Base-by-base conservation (phyloP, 257 asterid genomes). In the Solanum tarijense region DNA sequence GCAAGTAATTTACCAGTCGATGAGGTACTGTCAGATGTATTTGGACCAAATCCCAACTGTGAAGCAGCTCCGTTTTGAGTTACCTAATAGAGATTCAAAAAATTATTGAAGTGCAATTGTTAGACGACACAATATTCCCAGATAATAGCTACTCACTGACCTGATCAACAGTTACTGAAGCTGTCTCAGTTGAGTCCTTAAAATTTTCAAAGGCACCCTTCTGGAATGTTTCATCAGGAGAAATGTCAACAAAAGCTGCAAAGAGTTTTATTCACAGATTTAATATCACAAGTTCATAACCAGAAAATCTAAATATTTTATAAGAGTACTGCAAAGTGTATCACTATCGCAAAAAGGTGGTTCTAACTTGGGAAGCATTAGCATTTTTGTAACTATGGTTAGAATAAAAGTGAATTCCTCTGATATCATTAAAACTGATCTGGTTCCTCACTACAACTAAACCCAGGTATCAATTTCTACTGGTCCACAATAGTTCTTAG, bases 211-310 rank as follows among this genome's bases (percentile, higher is more conserved):
- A 96, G 86, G 92, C 98, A 88, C 88, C 93, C 89, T 94, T 94
- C 91, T 97, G 93, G 87, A 97, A 38, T 38, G 98, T 96, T 90
- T 96, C 98, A 84, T 92, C 98, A 18, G 98, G 99, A 62, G 99
- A 91, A 87, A 97, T 98, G 90, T 97, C 99, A 55, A 92, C 94
- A 90, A 97, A 97, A 88, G 99, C 99, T 97, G 96, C 89, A 84
- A 60, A 29, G 41, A 90, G 66, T 48, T 46, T 18, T 5, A 16
- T 79, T 43, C 66, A 73, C 62, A 90, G 85, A 85, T 76, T 68
- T 36, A 69, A 48, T 58, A 68, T 9, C 68, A 81, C 2, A 25
- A n/a, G 32, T 62, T 62, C 32, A 62, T 29, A 81, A 81, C 41
- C 68, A 46, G 39, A 46, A 79, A 81, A 16, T 48, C 41, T 2